Evolutionary conservation across 495 filamentous ascomycete genomes (phyloP).

Genomic region (Beverwykella pulmonaria): DNA sequence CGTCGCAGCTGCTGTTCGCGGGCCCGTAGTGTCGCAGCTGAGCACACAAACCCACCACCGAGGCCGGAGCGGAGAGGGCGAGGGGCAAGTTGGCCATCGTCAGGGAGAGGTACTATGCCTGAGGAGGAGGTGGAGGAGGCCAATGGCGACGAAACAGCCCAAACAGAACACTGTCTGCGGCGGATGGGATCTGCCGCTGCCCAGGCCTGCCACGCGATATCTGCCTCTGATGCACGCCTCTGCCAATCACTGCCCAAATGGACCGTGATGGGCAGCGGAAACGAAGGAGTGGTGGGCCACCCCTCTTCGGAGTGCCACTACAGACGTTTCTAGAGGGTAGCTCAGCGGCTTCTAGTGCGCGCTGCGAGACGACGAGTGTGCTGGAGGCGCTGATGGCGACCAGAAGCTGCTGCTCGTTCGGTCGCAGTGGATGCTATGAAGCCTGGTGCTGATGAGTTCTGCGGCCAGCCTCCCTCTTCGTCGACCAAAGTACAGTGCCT

Average conservation of each 20-base stretch:
- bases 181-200: neutral
- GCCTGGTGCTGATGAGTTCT: neutral
- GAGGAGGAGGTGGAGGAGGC: neutral
- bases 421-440: neutral
- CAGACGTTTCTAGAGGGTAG: constrained; percentile 6
- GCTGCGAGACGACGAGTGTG: neutral
- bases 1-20: neutral
- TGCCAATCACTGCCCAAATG: constrained; percentile 12
- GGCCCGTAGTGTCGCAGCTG: too few species aligned
- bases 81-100: too few species aligned
- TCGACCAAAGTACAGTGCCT: neutral
- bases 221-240: neutral
- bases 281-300: neutral
- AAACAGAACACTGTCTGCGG: neutral
- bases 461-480: neutral
- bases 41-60: too few species aligned
- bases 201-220: constrained; percentile 25
- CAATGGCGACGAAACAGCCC: neutral
- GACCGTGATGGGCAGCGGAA: neutral
- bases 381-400: neutral
- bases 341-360: neutral
- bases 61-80: too few species aligned
- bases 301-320: neutral
- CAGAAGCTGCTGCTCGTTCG: neutral
- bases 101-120: neutral